These are phyloP conservation scores for Nicotiana noctiflora DNA, from an alignment of 257 asterid genomes.

Conservation along the genomic window DNA sequence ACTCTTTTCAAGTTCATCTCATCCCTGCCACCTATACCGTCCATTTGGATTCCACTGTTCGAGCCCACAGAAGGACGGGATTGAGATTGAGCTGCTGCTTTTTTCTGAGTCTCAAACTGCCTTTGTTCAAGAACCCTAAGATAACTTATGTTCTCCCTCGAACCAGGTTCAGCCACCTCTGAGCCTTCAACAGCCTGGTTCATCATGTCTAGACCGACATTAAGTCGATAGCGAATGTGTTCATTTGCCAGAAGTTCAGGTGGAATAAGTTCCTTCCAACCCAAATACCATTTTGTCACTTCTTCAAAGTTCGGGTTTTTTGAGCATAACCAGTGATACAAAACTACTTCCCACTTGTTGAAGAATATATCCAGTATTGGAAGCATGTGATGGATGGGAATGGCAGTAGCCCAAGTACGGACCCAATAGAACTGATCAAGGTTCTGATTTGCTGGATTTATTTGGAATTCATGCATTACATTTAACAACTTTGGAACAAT, in stretches of 20 bases:
- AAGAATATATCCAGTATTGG: conserved; percentile 68
- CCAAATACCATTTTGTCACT: conserved; percentile 70
- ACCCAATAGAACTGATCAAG: conserved; percentile 70
- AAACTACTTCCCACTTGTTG: conserved; percentile 79
- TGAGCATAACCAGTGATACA: conserved; percentile 77
- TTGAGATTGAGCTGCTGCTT: conserved; percentile 69
- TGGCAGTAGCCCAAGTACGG: conserved; percentile 49
- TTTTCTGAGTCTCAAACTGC: conserved; percentile 76
- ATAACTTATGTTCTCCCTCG: conserved; percentile 60
- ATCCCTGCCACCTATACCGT: conserved; percentile 11
- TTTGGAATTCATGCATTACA: conserved; percentile 62
- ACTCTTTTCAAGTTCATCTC: conserved; percentile 37
- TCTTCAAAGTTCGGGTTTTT: conserved; percentile 63
- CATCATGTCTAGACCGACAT: conserved; percentile 74
- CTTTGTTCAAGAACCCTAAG: conserved; percentile 68
- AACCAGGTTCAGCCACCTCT: conserved; percentile 75
- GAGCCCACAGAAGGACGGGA: conserved; percentile 16
- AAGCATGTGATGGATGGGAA: conserved; percentile 81
- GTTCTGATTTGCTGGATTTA: conserved; percentile 64
- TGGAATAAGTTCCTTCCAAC: conserved; percentile 81
- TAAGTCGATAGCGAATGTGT: conserved; percentile 52
- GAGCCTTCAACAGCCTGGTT: conserved; percentile 77
- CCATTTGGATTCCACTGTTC: conserved; percentile 15
- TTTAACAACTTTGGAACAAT: conserved; percentile 56
- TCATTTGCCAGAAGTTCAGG: conserved; percentile 69